Evolutionary conservation across 768 basidiomycete genomes (phyloP).

Genomic region (Leucocoprinus sp.): DNA sequence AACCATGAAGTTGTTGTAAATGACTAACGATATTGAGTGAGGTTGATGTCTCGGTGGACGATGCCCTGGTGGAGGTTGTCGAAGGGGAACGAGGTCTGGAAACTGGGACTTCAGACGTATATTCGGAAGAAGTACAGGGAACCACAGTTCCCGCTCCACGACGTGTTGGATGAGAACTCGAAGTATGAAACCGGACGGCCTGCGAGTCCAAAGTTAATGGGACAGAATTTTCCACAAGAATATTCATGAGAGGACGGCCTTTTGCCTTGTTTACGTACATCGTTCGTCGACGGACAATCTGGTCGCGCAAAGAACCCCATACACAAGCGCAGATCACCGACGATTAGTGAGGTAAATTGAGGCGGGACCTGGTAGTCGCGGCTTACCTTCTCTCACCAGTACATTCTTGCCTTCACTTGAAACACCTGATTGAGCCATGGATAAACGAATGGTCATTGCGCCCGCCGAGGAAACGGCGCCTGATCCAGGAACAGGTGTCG

Average conservation of each 20-base stretch:
- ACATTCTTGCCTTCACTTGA: background rate
- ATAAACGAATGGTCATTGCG: constrained; percentile 2
- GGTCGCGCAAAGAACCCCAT: constrained; percentile 6
- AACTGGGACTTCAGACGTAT: background rate
- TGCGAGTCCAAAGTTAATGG: constrained; percentile 8
- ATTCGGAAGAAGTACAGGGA: constrained; percentile 2
- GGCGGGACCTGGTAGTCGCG: background rate
- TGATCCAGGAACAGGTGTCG: background rate
- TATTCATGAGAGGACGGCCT: background rate
- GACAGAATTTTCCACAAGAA: background rate
- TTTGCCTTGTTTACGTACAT: constrained; percentile 10
- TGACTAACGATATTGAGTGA: constrained; percentile 49
- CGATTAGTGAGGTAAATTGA: constrained; percentile 8
- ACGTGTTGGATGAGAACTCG: constrained; percentile 4
- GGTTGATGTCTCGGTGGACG: constrained; percentile 12
- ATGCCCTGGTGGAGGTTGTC: background rate
- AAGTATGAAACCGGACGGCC: constrained; percentile 9
- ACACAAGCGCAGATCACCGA: constrained; percentile 6
- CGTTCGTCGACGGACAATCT: constrained; percentile 2
- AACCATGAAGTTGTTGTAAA: constrained; percentile 58
- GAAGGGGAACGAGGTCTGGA: background rate
- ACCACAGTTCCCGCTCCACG: background rate
- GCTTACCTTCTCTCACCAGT: constrained; percentile 3
- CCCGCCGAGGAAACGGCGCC: background rate
- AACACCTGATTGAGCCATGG: background rate